A percentile compares a stretch with the other conserved stretches of the same genome.
phyloP scores from a whole-genome alignment of 192 early-diverging fungal genomes.

The Coemansia sp. region DNA sequence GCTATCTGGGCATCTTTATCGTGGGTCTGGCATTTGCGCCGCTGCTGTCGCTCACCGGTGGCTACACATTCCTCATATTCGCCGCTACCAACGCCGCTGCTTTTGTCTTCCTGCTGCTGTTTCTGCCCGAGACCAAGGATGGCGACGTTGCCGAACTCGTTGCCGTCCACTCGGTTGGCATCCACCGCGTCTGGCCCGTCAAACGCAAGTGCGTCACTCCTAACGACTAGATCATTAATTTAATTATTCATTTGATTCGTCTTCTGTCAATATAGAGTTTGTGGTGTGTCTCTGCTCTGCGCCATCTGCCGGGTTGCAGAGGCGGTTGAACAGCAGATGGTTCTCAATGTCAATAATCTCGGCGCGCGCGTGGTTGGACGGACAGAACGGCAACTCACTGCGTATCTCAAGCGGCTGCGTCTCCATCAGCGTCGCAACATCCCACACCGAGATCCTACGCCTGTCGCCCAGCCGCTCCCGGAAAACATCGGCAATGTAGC shows the following conservation, averaged over 20 bases:
- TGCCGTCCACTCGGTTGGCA: conserved; percentile 33
- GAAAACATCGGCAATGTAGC: conserved; percentile 27
- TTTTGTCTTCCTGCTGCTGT: conserved; percentile 59
- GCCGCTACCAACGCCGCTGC: conserved; percentile 59
- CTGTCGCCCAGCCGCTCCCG: conserved; percentile 20
- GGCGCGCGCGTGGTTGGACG: conserved; percentile 55
- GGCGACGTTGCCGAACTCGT: conserved; percentile 61
- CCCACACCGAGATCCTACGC: conserved; percentile 39
- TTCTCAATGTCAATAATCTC: conserved; percentile 59
- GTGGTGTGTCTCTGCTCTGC: too few species aligned
- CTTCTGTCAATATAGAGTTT: neutral
- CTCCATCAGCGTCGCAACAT: conserved; percentile 47
- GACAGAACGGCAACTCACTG: conserved; percentile 25
- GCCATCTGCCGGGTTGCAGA: conserved; percentile 15
- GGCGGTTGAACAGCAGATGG: conserved; percentile 31
- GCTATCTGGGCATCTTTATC: conserved; percentile 62
- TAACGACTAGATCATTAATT: neutral
- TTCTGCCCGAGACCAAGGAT: conserved; percentile 81
- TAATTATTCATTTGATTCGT: neutral
- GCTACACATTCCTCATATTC: conserved; percentile 66
- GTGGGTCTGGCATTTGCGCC: conserved; percentile 60
- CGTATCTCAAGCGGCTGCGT: conserved; percentile 29
- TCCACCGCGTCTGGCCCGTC: conserved; percentile 29
- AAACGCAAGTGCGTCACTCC: conserved; percentile 6
- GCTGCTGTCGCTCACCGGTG: conserved; percentile 31